Base-by-base conservation (phyloP, 2,329 filamentous ascomycete species). In the Aspergillus uvarum region DNA sequence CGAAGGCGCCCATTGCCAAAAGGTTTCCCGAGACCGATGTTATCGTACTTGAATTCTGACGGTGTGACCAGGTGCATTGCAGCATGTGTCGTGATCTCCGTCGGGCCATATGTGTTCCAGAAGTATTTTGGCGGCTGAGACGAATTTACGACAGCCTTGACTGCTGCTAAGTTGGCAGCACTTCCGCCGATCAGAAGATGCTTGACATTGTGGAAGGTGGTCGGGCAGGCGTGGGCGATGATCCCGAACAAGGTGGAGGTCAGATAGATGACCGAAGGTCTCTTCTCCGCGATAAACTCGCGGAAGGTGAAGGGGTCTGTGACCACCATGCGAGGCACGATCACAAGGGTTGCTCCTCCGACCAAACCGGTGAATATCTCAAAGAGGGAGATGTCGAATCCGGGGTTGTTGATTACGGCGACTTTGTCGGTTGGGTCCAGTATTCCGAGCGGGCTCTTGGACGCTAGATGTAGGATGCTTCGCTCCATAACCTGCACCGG, bases 401-500 rank as follows among this genome's bases (percentile, higher is more conserved):
- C 64, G 7, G 64, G 62, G 11, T 63, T 65, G 38, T 58, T 62
- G 22, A 65, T 53, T 3, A 50, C 7, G 14, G 61, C 54, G 44
- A 65, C 47, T 4, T 56, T 56, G 56, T 70, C 58, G 44, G 53
- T 24, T 54, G 60, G 51, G 44, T 58, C 51, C 31, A 65, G 42
- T 3, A 54, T 58, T 26, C 64, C 56, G 52, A 52, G 21, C 2
- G 49, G 47, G 4, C 29, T 56, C 14, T 50, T 56, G 21, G 38
- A 58, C 31, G 44, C 29, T 2, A 64, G 19, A 48, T 64, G 64
- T 5, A 59, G 47, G 22, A 64, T 61, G 11, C 62, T 54, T 14
- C 31, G 80, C 71, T 90, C 88, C 3, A 87, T 85, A 70, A 91
- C 91, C 59, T 87, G 82, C 8, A 96, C 91, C 62, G 90, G 89